These are phyloP conservation scores for Nemania sp. DNA, from an alignment of 2,329 filamentous ascomycete genomes.

Conservation along the genomic window DNA sequence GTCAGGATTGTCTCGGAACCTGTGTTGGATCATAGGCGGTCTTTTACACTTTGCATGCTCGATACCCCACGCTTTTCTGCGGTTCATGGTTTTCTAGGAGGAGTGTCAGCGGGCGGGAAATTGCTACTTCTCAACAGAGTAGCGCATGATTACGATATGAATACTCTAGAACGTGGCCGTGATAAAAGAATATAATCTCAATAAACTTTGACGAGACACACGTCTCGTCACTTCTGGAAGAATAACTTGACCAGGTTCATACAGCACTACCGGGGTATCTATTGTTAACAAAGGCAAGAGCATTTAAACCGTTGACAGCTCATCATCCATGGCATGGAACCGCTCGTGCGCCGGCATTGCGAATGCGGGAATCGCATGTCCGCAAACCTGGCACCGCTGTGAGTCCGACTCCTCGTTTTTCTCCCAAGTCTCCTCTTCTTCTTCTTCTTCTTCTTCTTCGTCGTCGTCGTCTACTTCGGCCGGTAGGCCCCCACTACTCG, in stretches of 20 bases:
- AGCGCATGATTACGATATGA: conserved; percentile 21
- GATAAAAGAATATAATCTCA: conserved; percentile 20
- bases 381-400: conserved; percentile 62
- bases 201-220: not conserved
- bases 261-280: conserved; percentile 15
- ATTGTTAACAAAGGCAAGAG: too few relatives aligned
- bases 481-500: conserved; percentile 6
- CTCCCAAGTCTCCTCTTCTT: conserved; percentile 37
- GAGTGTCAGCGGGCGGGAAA: not conserved
- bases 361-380: conserved; percentile 66
- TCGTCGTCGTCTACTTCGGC: conserved; percentile 31
- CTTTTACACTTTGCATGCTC: conserved; percentile 7
- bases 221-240: not conserved
- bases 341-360: conserved; percentile 68
- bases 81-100: conserved; percentile 1
- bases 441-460: conserved; percentile 32
- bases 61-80: conserved; percentile 27
- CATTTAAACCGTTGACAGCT: conserved; percentile 4
- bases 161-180: not conserved
- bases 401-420: conserved; percentile 52
- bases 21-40: conserved; percentile 18
- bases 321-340: conserved; percentile 59
- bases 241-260: not conserved
- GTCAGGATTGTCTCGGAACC: not conserved
- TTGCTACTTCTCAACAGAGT: not conserved